Conservation (phyloP, 2,329 filamentous ascomycete genomes). For the Fusarium luffae region DNA sequence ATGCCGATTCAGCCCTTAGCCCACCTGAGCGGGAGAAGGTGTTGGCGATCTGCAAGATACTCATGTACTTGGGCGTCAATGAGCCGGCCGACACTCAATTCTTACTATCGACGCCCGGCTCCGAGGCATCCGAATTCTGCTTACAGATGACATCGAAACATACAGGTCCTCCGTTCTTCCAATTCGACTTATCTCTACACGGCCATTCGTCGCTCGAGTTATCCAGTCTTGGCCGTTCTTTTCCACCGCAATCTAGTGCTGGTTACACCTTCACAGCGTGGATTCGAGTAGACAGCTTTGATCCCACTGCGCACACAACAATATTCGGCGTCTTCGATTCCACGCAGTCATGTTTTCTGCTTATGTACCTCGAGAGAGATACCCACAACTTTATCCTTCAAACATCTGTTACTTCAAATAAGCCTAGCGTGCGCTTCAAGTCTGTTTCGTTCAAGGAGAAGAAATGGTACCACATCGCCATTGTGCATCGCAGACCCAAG, state of each 20-base stretch:
- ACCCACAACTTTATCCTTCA: conserved; percentile 95
- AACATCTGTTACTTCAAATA: conserved; percentile 86
- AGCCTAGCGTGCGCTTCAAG: conserved; percentile 94
- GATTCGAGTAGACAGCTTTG: conserved; percentile 89
- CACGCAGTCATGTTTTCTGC: conserved; percentile 90
- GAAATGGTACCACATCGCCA: conserved; percentile 91
- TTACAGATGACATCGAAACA: conserved; percentile 79
- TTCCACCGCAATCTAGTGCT: conserved; percentile 81
- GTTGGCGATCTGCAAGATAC: conserved; percentile 72
- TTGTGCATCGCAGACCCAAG: conserved; percentile 85
- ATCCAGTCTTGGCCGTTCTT: conserved; percentile 82
- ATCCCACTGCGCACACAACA: conserved; percentile 87
- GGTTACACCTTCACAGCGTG: conserved; percentile 93
- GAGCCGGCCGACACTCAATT: conserved; percentile 85
- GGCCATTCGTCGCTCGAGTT: conserved; percentile 93
- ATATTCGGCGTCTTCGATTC: conserved; percentile 95
- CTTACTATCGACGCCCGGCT: conserved; percentile 66
- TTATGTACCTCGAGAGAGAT: conserved; percentile 93
- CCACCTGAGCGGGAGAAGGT: conserved; percentile 68
- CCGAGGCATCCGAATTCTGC: conserved; percentile 73
- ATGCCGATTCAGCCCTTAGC: conserved; percentile 60
- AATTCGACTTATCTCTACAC: conserved; percentile 90
- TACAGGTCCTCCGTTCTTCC: conserved; percentile 83
- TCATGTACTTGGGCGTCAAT: conserved; percentile 81
- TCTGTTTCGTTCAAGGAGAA: conserved; percentile 78